Evolutionary conservation across 306 rosid species (phyloP), one percentile per base, ranked within the genome.

Genomic region (Sphenostylis stenocarpa): DNA sequence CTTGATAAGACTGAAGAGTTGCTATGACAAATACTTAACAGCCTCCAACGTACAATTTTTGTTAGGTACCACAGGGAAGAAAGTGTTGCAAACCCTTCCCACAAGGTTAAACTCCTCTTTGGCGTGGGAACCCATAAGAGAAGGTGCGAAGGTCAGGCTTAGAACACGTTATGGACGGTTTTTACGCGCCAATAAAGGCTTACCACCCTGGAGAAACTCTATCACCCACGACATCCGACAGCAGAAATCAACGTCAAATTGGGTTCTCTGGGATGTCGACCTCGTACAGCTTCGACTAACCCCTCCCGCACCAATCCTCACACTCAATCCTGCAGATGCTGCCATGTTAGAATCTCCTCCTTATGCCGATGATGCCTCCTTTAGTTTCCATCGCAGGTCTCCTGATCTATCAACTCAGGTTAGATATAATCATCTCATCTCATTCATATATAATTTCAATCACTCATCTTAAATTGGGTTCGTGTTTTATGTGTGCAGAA

Each of bases 201-300:
- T 87, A 29, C 97, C 95, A 0, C 98, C 97, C 0, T 93, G 91
- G 93, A 83, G 95, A 47, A 91, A 93, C 39, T 85, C 97, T 0
- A 26, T 93, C 44, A 93, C 98, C 0, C 97, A 93, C 45, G 98
- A 93, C 10, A 26, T 87, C 4, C 93, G 95, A 4, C 79, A 86
- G 2, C 65, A 90, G 20, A 61, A 86, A 1, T 4, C 82, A 29
- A 73, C 76, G 0, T 33, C 77, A n/a, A 91, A 87, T 77, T 93
- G 97, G 98, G 4, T 91, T 67, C 24, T 91, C 0, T 93, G 98
- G 98, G 91, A 88, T 2, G 83, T 93, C 0, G 95, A 89, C 24
- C 77, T 93, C n/a, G 72, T 89, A 0, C 82, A 89, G 77, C 34
- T 91, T 70, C 88, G 83, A 3, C 67, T 43, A 1, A 67, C 23